Base-by-base conservation (phyloP, 1,139 yeast genomes). In the Torulaspora pretoriensis region DNA sequence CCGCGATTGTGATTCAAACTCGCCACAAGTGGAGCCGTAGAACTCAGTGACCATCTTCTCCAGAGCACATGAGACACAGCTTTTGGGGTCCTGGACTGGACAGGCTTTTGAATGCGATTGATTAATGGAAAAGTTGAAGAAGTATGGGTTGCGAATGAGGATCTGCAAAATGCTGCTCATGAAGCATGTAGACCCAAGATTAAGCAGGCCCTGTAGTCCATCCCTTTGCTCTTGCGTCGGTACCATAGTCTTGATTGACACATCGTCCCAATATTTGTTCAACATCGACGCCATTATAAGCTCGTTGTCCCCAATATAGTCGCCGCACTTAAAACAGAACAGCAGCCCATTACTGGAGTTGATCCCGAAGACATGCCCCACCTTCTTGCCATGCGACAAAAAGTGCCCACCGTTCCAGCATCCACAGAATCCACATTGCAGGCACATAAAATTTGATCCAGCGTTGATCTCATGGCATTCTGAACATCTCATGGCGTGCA, bases 121-220 rank as follows among this genome's bases (percentile, higher is more conserved):
- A 38, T 53, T 73, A 64, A 92, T 74, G 56, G 86, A 88, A 51
- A 83, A 83, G 56, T 80, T 77, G 49, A 92, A 77, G 35, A 92
- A 74, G 46, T 87, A 73, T 8, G 97, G 97, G 60, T 90, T 90
- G 63, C 92, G 97, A 42, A 92, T 72, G 36, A 90, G 68, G 0
- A 95, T 79, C 68, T 92, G 98, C 35, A 92, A 67, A 13, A 89
- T 80, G 31, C 94, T 86, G 53, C 95, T 85, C 86, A 92, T 90
- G 68, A 87, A 92, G 68, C 98, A 92, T 0, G 98, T 92, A 0
- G 97, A 86, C 0, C 98, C 98, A 78, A 92, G 79, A 63, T 92
- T 92, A 45, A 89, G 82, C 56, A 92, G 79, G 2, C 98, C 98
- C 48, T 84, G 76, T 22, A 92, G 68, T 0, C 97, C 97, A 12